Percentiles rank a stretch among this genome's conserved stretches.
Conservation (phyloP, 805 yeast species). For the Clavispora phyllophila region DNA sequence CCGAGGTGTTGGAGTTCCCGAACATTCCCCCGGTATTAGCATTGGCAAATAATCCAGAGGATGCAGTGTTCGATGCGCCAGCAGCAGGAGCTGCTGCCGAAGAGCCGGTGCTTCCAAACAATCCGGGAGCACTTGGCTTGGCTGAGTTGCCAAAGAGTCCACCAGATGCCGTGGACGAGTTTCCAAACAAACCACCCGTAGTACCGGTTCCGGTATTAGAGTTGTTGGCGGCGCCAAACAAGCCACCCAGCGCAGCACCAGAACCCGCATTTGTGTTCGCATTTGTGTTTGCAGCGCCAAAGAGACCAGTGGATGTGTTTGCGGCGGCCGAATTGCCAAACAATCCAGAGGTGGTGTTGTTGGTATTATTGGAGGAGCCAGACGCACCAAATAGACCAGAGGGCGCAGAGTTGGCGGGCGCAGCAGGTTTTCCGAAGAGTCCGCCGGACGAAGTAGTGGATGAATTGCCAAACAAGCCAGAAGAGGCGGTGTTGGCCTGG, state of each 20-base stretch:
- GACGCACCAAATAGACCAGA: background rate
- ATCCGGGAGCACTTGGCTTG: background rate
- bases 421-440: background rate
- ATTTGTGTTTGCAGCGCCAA: background rate
- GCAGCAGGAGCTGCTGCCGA: background rate
- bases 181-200: background rate
- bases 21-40: conserved; percentile 5
- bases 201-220: background rate
- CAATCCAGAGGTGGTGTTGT: conserved; percentile 3
- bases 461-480: conserved; percentile 3
- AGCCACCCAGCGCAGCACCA: conserved; percentile 4
- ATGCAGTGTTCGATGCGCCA: background rate
- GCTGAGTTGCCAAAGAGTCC: conserved; percentile 8
- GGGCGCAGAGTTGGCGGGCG: background rate
- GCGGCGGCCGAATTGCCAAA: conserved; percentile 2
- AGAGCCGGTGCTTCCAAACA: conserved; percentile 3
- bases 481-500: background rate
- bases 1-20: conserved; percentile 3
- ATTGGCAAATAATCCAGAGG: background rate
- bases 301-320: background rate
- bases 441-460: conserved; percentile 2
- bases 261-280: background rate
- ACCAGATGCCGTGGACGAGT: background rate
- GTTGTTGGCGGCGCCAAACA: conserved; percentile 6
- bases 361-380: background rate